Conservation (phyloP, 768 basidiomycete species). For the Tylopilus sp. region DNA sequence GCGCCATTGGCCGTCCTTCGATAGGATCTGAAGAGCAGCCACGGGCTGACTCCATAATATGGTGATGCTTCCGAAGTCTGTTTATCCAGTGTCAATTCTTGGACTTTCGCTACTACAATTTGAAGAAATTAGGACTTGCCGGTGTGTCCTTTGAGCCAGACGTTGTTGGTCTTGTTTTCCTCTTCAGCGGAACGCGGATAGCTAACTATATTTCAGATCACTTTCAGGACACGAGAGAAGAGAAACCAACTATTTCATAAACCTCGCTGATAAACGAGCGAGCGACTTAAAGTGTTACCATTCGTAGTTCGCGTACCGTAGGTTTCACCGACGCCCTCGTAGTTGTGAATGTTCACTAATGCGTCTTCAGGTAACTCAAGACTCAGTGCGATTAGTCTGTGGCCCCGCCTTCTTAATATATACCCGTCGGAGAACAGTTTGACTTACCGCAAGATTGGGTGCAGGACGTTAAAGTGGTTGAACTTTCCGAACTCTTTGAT, state of each 20-base stretch:
- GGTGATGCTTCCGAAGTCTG: constrained; percentile 54
- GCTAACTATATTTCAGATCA: constrained; percentile 27
- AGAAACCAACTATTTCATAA: constrained; percentile 60
- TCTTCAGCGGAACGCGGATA: constrained; percentile 50
- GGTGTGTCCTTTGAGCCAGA: constrained; percentile 61
- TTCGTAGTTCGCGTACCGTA: constrained; percentile 34
- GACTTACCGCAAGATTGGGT: constrained; percentile 43
- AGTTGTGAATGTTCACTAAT: constrained; percentile 46
- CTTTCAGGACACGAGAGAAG: not conserved
- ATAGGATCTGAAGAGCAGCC: constrained; percentile 53
- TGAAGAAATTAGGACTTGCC: constrained; percentile 31
- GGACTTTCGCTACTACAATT: too few relatives aligned
- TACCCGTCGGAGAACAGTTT: not conserved
- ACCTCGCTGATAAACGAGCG: constrained; percentile 42
- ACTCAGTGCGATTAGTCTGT: constrained; percentile 48
- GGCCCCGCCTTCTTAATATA: not conserved
- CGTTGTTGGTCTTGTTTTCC: constrained; percentile 48
- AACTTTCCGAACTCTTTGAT: constrained; percentile 47
- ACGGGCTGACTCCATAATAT: constrained; percentile 63
- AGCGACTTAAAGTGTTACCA: not conserved
- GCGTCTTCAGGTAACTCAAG: constrained; percentile 54
- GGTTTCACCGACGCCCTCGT: constrained; percentile 39
- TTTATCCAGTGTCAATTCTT: not conserved
- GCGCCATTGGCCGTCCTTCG: constrained; percentile 49
- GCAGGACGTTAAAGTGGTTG: constrained; percentile 51